Percentiles rank a stretch among this genome's conserved stretches.
These are phyloP conservation scores for Eucalyptus pauciflora DNA, from an alignment of 345 rosid genomes.

Conservation along the genomic window DNA sequence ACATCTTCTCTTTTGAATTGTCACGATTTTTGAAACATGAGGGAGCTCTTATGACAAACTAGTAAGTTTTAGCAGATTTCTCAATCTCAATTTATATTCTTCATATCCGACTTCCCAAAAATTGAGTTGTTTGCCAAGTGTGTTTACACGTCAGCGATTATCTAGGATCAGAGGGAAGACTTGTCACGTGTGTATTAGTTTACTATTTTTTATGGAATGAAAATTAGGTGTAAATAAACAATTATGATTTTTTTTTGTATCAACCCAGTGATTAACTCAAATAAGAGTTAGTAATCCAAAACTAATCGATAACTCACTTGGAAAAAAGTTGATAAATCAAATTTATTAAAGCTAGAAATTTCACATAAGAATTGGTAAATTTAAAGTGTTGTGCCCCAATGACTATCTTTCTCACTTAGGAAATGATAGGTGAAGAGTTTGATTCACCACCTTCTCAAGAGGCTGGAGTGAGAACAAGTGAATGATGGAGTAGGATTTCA, in stretches of 20 bases:
- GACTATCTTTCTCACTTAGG: neutral
- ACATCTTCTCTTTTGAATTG: neutral
- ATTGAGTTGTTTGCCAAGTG: neutral
- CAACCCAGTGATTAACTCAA: neutral
- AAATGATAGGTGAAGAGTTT: neutral
- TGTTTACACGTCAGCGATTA: fast-evolving
- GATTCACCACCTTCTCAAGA: neutral
- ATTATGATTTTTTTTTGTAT: neutral
- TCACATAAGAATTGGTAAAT: neutral
- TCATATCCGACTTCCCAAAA: fast-evolving
- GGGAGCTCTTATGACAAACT: neutral
- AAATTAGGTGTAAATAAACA: neutral
- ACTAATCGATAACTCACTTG: neutral
- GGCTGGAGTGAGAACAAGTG: neutral
- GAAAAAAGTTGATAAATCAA: neutral
- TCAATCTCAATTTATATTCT: neutral
- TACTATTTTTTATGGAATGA: neutral
- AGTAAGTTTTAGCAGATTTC: neutral
- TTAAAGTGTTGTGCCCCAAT: neutral
- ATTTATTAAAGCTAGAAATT: neutral
- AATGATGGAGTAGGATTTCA: neutral
- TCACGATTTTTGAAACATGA: neutral
- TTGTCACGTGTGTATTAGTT: fast-evolving
- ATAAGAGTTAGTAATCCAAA: neutral
- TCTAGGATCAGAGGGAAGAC: fast-evolving